Evolutionary conservation across 2,329 filamentous ascomycete species (phyloP).

Genomic region (Pseudocercospora fuligena): DNA sequence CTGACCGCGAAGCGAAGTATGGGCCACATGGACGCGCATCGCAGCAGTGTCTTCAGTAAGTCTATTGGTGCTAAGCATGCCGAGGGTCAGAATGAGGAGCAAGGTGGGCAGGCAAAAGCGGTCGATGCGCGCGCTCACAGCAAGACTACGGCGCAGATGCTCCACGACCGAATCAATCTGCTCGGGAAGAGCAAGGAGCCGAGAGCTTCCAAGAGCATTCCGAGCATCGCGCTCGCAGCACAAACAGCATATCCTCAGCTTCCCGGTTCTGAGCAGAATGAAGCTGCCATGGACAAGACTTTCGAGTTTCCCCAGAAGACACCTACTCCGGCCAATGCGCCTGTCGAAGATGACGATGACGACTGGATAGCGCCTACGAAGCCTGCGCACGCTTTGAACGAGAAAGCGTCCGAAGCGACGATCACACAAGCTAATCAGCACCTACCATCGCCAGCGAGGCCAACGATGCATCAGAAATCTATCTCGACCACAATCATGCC

Average conservation of each 20-base stretch:
- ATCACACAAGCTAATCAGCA: slow-evolving; percentile 18
- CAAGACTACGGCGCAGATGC: slow-evolving; percentile 89
- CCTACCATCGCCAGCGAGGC: slow-evolving; percentile 46
- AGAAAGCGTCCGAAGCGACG: slow-evolving; percentile 18
- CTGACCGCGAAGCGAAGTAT: slow-evolving; percentile 83
- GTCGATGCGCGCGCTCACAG: slow-evolving; percentile 64
- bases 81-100: slow-evolving; percentile 59
- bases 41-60: slow-evolving; percentile 74
- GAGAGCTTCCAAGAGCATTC: slow-evolving; percentile 48
- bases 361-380: slow-evolving; percentile 62
- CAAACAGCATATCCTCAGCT: slow-evolving; percentile 50
- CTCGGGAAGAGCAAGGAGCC: slow-evolving; percentile 61
- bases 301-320: slow-evolving; percentile 15
- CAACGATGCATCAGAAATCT: slow-evolving; percentile 42
- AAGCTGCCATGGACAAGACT: slow-evolving; percentile 12
- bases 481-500: slow-evolving; percentile 44
- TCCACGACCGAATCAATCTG: slow-evolving; percentile 90
- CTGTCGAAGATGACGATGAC: slow-evolving; percentile 56
- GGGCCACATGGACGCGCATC: slow-evolving; percentile 69
- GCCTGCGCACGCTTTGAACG: slow-evolving; percentile 24
- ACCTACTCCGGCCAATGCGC: slow-evolving; percentile 30
- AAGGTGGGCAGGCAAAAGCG: slow-evolving; percentile 51
- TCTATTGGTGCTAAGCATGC: slow-evolving; percentile 73
- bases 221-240: slow-evolving; percentile 34
- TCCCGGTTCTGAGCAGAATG: slow-evolving; percentile 32